Conservation (phyloP, 108 stramenopile species). For the Fragilaria crotonensis region DNA sequence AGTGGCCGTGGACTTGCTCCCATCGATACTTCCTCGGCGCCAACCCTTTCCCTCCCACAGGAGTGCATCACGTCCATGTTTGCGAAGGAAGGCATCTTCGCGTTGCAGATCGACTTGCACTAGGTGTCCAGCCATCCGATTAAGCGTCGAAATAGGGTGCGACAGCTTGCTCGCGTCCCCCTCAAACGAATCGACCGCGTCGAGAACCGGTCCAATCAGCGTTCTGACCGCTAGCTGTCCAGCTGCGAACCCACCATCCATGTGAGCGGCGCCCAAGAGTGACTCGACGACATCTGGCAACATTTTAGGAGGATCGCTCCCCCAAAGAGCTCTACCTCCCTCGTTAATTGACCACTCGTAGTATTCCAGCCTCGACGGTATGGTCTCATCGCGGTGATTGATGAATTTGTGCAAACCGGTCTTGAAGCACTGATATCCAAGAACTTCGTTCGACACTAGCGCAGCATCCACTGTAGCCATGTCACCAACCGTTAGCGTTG, state of each 20-base stretch:
- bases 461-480: conserved; percentile 39
- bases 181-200: neutral
- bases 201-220: conserved; percentile 17
- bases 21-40: too few species aligned
- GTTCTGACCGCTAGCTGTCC: conserved; percentile 22
- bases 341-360: conserved; percentile 28
- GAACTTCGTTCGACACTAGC: conserved; percentile 44
- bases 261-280: conserved; percentile 44
- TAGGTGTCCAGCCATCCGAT: neutral
- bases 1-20: too few species aligned
- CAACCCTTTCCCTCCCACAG: too few species aligned
- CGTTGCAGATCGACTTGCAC: neutral
- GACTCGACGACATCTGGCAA: conserved; percentile 55
- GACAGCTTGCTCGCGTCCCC: neutral
- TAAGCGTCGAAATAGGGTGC: neutral
- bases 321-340: conserved; percentile 43
- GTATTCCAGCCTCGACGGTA: conserved; percentile 39
- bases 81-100: neutral
- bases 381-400: conserved; percentile 43
- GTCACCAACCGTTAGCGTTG: conserved; percentile 14
- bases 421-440: conserved; percentile 36
- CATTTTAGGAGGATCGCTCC: conserved; percentile 51
- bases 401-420: conserved; percentile 32
- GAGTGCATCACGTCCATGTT: too few species aligned
- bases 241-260: conserved; percentile 31